Evolutionary conservation across 305 asterid species (phyloP).

Genomic region (Nicotiana rustica): DNA sequence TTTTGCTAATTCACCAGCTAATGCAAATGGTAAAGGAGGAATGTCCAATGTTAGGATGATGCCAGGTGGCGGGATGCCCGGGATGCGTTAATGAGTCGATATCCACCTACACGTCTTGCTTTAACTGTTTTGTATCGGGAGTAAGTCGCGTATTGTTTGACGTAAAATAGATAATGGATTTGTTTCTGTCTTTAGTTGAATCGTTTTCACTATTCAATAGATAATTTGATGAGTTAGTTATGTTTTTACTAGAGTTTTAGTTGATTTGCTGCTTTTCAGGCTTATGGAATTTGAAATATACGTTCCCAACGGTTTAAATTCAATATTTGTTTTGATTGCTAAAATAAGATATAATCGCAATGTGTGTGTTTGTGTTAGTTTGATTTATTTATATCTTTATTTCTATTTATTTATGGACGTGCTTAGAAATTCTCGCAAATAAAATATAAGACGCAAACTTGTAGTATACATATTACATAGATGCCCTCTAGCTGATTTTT

Average conservation of each 20-base stretch:
- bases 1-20: conserved; percentile 23
- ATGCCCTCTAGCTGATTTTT: too few species aligned
- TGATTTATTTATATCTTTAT: not conserved
- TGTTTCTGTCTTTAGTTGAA: not conserved
- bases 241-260: not conserved
- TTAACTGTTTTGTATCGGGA: not conserved
- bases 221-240: not conserved
- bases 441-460: too few species aligned
- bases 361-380: not conserved
- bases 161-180: not conserved
- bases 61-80: not conserved
- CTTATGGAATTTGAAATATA: not conserved
- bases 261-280: not conserved
- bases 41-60: conserved; percentile 24
- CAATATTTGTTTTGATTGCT: not conserved
- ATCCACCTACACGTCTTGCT: not conserved
- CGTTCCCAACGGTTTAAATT: not conserved
- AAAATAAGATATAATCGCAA: not conserved
- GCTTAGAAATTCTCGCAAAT: too few species aligned
- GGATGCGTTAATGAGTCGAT: not conserved
- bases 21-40: conserved; percentile 4
- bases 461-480: too few species aligned
- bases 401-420: too few species aligned
- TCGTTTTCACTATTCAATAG: not conserved
- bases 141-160: not conserved